Evolutionary conservation across 345 rosid species (phyloP).

Genomic region (Rhodamnia rubescens): DNA sequence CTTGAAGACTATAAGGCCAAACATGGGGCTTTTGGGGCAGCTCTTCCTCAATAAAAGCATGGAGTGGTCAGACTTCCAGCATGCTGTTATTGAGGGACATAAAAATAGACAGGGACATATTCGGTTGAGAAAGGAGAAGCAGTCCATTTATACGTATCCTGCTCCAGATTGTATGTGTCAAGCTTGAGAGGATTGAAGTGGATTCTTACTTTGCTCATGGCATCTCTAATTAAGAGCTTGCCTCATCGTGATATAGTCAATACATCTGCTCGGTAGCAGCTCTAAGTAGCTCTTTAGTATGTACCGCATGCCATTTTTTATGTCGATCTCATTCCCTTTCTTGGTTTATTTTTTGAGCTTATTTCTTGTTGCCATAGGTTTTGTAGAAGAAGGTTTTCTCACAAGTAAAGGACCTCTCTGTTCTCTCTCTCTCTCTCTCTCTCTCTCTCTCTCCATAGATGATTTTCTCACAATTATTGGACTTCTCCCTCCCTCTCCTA

Average conservation of each 20-base stretch:
- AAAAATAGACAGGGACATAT: conserved; percentile 72
- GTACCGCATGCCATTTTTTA: background rate
- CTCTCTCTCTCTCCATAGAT: background rate
- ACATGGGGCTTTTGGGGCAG: conserved; percentile 71
- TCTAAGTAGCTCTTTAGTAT: background rate
- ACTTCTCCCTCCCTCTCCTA: too few relatives aligned
- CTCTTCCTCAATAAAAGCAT: conserved; percentile 75
- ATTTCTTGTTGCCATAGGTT: background rate
- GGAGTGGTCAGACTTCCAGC: conserved; percentile 67
- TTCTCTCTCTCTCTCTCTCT: background rate
- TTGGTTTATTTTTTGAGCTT: background rate
- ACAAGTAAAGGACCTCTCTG: background rate
- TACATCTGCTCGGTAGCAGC: background rate
- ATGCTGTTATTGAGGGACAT: conserved; percentile 56
- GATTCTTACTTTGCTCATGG: background rate
- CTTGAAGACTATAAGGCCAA: conserved; percentile 82
- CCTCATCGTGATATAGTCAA: background rate
- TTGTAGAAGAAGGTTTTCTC: background rate
- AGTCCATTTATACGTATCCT: conserved; percentile 91
- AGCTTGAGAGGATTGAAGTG: conserved; percentile 4
- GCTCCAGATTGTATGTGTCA: conserved; percentile 91
- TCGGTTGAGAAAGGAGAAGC: conserved; percentile 61
- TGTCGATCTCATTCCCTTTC: background rate
- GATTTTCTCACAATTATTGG: too few relatives aligned
- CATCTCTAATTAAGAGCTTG: background rate